Evolutionary conservation across 306 rosid species (phyloP), one percentile per base, ranked within the genome.

Genomic region (Geum urbanum): DNA sequence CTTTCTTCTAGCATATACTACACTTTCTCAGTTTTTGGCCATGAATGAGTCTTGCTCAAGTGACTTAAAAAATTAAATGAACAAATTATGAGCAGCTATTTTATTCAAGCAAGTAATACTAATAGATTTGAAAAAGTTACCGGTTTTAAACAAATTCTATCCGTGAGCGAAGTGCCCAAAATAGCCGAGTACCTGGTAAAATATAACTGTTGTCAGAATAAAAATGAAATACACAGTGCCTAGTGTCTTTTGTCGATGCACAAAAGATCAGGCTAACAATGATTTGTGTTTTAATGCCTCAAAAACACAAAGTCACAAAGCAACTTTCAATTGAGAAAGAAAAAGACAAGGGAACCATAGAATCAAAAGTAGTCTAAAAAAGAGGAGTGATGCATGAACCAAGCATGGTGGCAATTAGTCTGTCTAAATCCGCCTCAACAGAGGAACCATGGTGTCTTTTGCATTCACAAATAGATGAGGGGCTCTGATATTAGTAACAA

Each of bases 121-220:
- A 58, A 58, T 9, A 58, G 27, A 18, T 41, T 6, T 41, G 46
- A 2, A 58, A 70, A 77, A 58, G 27, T 76, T 83, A 92, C 98
- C 88, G 84, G 97, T 7, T 76, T 88, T 86, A 85, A 73, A 74
- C 89, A 82, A 84, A 88, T 78, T 81, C 81, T 84, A 63, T 70
- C 82, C 32, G 79, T 83, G 60, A 78, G 86, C 56, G 97, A 88
- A 61, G 97, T 51, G 63, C 98, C 98, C 96, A 90, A 84, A 68
- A 92, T 88, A 78, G 97, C 97, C 0, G 98, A 89, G 82, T 92
- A 92, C 88, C 98, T 92, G 85, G 74, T 64, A 57, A 76, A n/a
- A 75, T 56, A 80, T 76, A 43, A 48, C 62, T 52, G 8, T 52
- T 60, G 69, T 65, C 19, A 68, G 69, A 73, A 51, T 15, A 51